A percentile compares a stretch with the other conserved stretches of the same genome.
These are phyloP conservation scores for Fagopyrum homotropicum DNA, from an alignment of 148 eudicot genomes.

Conservation along the genomic window DNA sequence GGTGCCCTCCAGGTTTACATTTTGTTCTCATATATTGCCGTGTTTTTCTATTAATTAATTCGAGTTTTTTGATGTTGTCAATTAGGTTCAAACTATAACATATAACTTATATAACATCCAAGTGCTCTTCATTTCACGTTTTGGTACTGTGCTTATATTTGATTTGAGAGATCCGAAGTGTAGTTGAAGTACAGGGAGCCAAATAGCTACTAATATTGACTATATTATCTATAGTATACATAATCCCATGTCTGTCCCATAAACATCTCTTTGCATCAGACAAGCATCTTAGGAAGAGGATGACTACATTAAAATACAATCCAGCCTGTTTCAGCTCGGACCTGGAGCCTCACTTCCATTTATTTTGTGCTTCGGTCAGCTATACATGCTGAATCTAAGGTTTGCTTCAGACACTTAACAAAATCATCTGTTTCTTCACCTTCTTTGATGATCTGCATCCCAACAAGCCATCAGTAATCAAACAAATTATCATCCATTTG, in stretches of 20 bases:
- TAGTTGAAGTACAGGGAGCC: not conserved
- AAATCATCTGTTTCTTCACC: slow-evolving; percentile 24
- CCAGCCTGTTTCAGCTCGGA: not conserved
- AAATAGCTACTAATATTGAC: not conserved
- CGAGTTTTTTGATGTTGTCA: too few species aligned
- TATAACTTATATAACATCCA: too few species aligned
- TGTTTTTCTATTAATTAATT: too few species aligned
- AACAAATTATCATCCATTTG: not conserved
- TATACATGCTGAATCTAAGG: not conserved
- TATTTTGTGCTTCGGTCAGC: not conserved
- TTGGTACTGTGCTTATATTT: not conserved
- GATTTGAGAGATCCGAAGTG: not conserved
- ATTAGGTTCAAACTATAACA: too few species aligned
- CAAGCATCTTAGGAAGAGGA: not conserved
- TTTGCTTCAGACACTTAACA: slow-evolving; percentile 10
- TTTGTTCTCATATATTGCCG: too few species aligned
- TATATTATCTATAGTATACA: slow-evolving; percentile 7
- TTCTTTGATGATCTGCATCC: slow-evolving; percentile 34
- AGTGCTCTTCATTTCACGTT: too few species aligned
- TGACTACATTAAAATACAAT: not conserved
- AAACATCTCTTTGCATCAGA: slow-evolving; percentile 3
- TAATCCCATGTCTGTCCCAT: not conserved
- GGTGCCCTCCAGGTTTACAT: too few species aligned
- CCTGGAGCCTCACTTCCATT: not conserved
- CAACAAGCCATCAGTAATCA: not conserved